These are phyloP conservation scores for Diplodia scrobiculata DNA, from an alignment of 2,329 filamentous ascomycete genomes.

Conservation along the genomic window DNA sequence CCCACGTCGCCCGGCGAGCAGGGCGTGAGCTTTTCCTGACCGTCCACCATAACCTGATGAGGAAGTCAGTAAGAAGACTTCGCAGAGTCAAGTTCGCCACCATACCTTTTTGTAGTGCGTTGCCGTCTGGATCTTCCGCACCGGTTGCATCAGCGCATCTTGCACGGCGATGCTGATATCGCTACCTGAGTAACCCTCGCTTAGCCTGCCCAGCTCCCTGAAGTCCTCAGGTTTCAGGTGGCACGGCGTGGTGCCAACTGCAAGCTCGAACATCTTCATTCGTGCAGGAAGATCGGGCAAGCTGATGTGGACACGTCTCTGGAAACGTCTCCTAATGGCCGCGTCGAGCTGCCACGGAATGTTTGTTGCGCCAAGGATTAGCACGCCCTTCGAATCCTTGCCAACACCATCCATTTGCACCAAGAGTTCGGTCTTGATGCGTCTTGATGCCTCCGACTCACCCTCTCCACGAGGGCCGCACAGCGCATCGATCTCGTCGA, in stretches of 20 bases:
- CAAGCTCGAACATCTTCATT: constrained; percentile 93
- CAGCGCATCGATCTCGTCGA: constrained; percentile 95
- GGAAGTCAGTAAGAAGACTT: neutral
- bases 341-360: constrained; percentile 98
- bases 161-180: constrained; percentile 97
- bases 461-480: constrained; percentile 92
- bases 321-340: constrained; percentile 93
- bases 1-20: constrained; percentile 89
- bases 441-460: constrained; percentile 93
- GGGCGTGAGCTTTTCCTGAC: constrained; percentile 69
- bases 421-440: constrained; percentile 97
- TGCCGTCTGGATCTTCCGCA: constrained; percentile 93
- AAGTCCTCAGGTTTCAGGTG: constrained; percentile 77
- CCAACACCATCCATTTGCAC: constrained; percentile 99
- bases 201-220: constrained; percentile 74
- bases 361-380: constrained; percentile 95
- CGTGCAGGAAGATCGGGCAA: constrained; percentile 84
- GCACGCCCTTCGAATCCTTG: constrained; percentile 87
- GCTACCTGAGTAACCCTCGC: constrained; percentile 92
- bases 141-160: constrained; percentile 94
- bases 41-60: constrained; percentile 69
- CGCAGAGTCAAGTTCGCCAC: neutral
- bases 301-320: constrained; percentile 92
- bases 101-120: constrained; percentile 93
- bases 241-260: constrained; percentile 90